These are phyloP conservation scores for Talaromyces sp. DNA, from an alignment of 2,329 filamentous ascomycete species.

Conservation along the genomic window DNA sequence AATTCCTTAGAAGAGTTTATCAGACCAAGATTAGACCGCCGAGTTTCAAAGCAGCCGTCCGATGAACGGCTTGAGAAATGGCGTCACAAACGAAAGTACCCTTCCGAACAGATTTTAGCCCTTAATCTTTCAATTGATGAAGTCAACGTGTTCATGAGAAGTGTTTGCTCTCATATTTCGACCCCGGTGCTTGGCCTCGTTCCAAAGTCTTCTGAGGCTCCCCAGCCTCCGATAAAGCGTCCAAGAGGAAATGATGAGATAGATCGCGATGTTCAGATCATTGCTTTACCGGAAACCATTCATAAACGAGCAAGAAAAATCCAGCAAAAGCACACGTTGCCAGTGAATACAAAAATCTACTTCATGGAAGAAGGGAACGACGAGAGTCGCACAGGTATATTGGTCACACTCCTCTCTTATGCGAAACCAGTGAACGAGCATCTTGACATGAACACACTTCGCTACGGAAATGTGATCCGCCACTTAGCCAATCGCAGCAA, in stretches of 20 bases:
- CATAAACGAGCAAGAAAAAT: neutral
- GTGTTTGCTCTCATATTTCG: neutral
- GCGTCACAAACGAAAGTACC: neutral
- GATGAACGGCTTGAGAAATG: neutral
- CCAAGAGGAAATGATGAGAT: no score
- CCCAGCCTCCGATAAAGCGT: neutral
- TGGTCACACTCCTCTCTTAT: neutral
- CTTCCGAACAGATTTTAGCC: neutral
- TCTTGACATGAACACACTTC: neutral
- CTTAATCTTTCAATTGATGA: neutral
- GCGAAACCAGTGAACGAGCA: neutral
- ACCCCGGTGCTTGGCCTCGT: no score
- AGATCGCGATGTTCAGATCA: neutral
- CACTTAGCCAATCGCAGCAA: neutral
- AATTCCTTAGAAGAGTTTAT: neutral
- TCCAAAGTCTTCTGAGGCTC: neutral
- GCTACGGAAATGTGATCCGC: neutral
- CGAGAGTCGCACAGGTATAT: neutral
- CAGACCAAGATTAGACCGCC: neutral
- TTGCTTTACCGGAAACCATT: neutral
- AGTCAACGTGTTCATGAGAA: neutral
- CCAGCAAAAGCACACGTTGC: neutral
- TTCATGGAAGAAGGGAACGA: neutral
- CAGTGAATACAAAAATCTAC: neutral
- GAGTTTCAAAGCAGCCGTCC: neutral